Evolutionary conservation across 306 rosid genomes (phyloP).

Genomic region (Citrullus mucosospermus): DNA sequence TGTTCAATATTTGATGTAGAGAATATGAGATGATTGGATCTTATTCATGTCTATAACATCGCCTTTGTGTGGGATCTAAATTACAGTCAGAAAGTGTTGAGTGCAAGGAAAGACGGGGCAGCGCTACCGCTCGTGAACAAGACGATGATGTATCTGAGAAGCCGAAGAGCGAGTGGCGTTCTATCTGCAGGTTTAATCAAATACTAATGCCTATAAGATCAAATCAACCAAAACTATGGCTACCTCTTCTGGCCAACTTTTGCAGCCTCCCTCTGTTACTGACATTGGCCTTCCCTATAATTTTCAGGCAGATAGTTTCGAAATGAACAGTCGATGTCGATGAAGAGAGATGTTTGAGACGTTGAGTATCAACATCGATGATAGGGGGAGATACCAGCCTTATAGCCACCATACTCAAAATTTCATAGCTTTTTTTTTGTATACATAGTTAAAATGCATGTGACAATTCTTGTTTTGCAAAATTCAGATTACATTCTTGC

Average conservation of each 20-base stretch:
- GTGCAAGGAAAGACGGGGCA: constrained; percentile 60
- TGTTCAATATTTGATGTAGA: neutral
- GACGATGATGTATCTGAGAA: constrained; percentile 72
- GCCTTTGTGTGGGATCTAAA: neutral
- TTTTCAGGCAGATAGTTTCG: neutral
- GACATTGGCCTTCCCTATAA: neutral
- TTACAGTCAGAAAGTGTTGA: constrained; percentile 67
- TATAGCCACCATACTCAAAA: neutral
- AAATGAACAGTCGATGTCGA: neutral
- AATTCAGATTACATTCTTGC: neutral
- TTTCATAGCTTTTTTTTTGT: neutral
- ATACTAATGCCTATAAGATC: neutral
- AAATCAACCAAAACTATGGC: neutral
- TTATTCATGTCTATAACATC: neutral
- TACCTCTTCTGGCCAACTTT: neutral
- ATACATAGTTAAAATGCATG: neutral
- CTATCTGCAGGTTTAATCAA: neutral
- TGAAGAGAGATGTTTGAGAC: neutral
- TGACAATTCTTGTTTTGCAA: neutral
- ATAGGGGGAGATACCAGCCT: neutral
- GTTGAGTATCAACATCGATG: neutral
- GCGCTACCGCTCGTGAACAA: constrained; percentile 67
- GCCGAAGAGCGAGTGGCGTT: neutral
- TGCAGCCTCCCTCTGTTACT: neutral
- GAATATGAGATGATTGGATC: too few relatives aligned